Percentiles rank a stretch among this genome's conserved stretches.
Evolutionary conservation across 768 basidiomycete genomes (phyloP).

Genomic region (Lactarius pseudohatsudake): DNA sequence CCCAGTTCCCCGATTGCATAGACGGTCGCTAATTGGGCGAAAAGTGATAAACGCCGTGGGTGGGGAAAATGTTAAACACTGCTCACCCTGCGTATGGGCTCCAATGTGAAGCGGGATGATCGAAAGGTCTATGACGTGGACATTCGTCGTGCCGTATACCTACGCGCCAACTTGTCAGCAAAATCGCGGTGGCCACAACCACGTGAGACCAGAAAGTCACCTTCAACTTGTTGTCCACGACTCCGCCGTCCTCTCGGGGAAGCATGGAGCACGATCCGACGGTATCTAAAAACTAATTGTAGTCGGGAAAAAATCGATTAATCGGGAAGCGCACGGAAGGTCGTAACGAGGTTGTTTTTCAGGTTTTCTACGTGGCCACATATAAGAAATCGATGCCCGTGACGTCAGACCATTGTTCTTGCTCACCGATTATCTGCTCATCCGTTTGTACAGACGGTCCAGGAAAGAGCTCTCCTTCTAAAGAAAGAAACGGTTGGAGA

Average conservation of each 20-base stretch:
- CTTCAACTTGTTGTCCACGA: slow-evolving; percentile 28
- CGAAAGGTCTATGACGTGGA: slow-evolving; percentile 36
- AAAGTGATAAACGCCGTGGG: neutral
- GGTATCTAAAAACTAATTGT: slow-evolving; percentile 13
- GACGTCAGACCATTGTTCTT: neutral
- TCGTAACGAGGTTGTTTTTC: neutral
- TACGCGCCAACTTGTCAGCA: neutral
- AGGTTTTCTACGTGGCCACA: slow-evolving; percentile 1
- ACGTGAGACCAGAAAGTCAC: neutral
- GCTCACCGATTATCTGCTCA: slow-evolving; percentile 21
- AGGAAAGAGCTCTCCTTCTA: slow-evolving; percentile 21
- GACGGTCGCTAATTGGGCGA: slow-evolving; percentile 16
- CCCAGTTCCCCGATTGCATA: slow-evolving; percentile 28
- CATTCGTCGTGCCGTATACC: slow-evolving; percentile 36
- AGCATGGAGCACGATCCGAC: slow-evolving; percentile 26
- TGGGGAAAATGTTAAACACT: neutral
- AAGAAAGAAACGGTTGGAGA: neutral
- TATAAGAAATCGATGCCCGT: neutral
- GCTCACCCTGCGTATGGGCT: slow-evolving; percentile 30
- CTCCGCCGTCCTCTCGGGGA: slow-evolving; percentile 25
- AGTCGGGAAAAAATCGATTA: neutral
- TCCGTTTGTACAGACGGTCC: slow-evolving; percentile 25
- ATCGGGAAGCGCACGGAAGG: slow-evolving; percentile 12
- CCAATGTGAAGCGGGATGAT: slow-evolving; percentile 35
- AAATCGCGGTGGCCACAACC: neutral